Evolutionary conservation across 1,284 basidiomycete species (phyloP).

Genomic region (Ganoderma boninense): DNA sequence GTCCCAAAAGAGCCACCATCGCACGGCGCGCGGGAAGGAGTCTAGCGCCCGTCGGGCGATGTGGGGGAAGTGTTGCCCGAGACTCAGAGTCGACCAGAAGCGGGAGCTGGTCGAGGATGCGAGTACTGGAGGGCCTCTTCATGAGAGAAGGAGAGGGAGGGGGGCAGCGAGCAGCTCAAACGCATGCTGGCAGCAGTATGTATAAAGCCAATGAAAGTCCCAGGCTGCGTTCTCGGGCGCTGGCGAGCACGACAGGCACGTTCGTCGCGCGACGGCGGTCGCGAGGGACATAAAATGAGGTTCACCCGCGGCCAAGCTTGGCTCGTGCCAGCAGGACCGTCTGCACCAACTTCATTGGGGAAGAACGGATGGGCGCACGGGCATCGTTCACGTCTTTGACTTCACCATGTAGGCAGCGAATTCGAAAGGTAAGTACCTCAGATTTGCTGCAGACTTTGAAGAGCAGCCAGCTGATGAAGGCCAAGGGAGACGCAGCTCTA

Average conservation of each 20-base stretch:
- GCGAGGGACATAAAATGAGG: neutral
- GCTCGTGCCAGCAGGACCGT: neutral
- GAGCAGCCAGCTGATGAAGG: too few species aligned
- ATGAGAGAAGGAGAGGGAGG: conserved; percentile 1
- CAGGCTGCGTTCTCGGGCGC: neutral
- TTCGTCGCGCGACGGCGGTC: conserved; percentile 6
- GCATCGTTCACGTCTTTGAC: neutral
- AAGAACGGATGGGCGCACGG: neutral
- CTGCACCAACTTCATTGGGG: neutral
- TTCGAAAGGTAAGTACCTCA: neutral
- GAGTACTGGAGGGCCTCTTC: conserved; percentile 1
- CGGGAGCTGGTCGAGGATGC: neutral
- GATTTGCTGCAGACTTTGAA: too few species aligned
- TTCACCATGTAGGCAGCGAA: neutral
- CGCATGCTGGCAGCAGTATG: neutral
- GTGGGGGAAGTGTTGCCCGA: neutral
- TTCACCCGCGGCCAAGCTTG: neutral
- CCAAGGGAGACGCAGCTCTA: too few species aligned
- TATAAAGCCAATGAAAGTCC: neutral
- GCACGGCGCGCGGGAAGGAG: neutral
- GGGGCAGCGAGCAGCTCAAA: neutral
- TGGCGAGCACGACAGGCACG: conserved; percentile 8
- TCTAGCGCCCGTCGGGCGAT: neutral
- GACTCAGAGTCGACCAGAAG: neutral
- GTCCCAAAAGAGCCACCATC: conserved; percentile 10